A percentile compares a stretch with the other conserved stretches of the same genome.
These are phyloP conservation scores for Xanthoconium purpureum DNA, from an alignment of 768 basidiomycete species.

Conservation along the genomic window DNA sequence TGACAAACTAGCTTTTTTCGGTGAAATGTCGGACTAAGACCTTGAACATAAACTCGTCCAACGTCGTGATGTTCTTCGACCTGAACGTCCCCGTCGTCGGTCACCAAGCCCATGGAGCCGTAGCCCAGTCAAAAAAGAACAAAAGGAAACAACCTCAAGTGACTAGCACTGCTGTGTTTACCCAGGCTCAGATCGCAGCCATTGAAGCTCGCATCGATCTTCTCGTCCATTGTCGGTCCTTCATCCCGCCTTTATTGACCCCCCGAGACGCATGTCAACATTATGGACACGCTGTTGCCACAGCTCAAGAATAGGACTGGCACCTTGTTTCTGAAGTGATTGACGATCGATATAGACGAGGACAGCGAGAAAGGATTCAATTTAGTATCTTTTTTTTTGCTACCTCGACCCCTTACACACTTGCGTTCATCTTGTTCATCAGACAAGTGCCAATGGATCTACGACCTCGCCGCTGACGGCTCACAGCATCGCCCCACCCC, in stretches of 20 bases:
- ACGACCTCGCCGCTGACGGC: conserved; percentile 36
- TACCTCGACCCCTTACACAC: not conserved
- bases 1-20: too few species aligned
- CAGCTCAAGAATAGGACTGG: conserved; percentile 57
- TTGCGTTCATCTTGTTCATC: not conserved
- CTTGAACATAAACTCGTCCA: too few species aligned
- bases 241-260: conserved; percentile 42
- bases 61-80: conserved; percentile 57
- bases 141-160: conserved; percentile 37
- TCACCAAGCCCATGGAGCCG: conserved; percentile 13
- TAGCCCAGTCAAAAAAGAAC: conserved; percentile 24
- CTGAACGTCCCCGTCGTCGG: conserved; percentile 55
- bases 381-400: conserved; percentile 48
- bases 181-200: conserved; percentile 50
- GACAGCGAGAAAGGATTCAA: conserved; percentile 87
- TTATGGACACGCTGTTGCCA: conserved; percentile 54
- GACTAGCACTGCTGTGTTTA: conserved; percentile 37
- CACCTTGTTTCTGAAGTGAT: conserved; percentile 64
- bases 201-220: conserved; percentile 67
- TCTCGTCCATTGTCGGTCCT: conserved; percentile 64
- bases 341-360: conserved; percentile 79
- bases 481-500: conserved; percentile 75
- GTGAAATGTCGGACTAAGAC: too few species aligned
- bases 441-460: conserved; percentile 71
- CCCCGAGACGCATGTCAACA: conserved; percentile 64